Base-by-base conservation (phyloP, 192 early-diverging fungal genomes). In the Obelidium mucronatum region DNA sequence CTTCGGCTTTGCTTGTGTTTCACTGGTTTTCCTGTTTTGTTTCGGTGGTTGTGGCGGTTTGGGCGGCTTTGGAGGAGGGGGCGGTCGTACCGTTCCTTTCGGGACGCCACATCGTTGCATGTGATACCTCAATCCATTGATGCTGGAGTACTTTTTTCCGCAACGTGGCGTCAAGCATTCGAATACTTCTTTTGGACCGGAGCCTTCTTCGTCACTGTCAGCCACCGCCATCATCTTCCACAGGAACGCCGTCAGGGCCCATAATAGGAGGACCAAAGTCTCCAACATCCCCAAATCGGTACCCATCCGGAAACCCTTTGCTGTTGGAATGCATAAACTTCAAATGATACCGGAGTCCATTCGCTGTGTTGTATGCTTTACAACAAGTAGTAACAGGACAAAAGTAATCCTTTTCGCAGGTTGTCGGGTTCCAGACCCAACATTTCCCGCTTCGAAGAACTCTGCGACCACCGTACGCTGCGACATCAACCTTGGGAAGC, bases 51-150 rank as follows among this genome's bases (percentile, higher is more conserved):
- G n/a, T n/a, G n/a, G n/a, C n/a, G n/a, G n/a, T n/a, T n/a, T n/a
- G n/a, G n/a, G n/a, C n/a, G n/a, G n/a, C n/a, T n/a, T n/a, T n/a
- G n/a, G n/a, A n/a, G n/a, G n/a, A n/a, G n/a, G n/a, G n/a, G n/a
- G n/a, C n/a, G n/a, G n/a, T n/a, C n/a, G 42, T 44, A 44, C 42
- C 5, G 6, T 44, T 17, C 42, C 42, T 17, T 44, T 44, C 6
- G 42, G 42, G 6, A 44, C 6, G 5, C 55, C 55, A 30, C 55
- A 58, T 24, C 55, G 55, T 24, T 58, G 5, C 24, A 24, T 35
- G 31, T 64, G 62, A 64, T 64, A 64, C 62, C 37, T 11, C 62
- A 64, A 24, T 8, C 62, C 62, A 13, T 64, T 33, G 30, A 64
- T 35, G 36, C 34, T 64, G 4, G 30, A 15, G 36, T 64, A 64